Evolutionary conservation across 2,329 filamentous ascomycete genomes (phyloP), one percentile per base, ranked within the genome.

Genomic region (Penicillium psychrosexuale): DNA sequence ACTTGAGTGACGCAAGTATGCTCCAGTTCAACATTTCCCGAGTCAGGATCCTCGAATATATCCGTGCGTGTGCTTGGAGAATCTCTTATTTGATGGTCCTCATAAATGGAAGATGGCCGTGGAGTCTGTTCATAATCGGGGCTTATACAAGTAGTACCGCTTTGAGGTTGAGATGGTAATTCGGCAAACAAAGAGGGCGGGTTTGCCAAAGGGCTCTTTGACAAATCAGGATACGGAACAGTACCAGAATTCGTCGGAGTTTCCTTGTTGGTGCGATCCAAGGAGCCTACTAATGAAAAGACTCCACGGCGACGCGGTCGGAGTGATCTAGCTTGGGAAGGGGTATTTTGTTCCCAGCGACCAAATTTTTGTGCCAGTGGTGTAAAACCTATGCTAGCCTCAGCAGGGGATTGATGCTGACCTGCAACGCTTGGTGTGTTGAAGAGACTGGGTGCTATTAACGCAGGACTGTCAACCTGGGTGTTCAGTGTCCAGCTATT

Each of bases 291-390:
- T 42, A 73, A 63, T 7, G 73, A 76, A 58, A 76, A 76, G 39
- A 74, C 63, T 34, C 54, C 70, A 56, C 61, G 69, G 42, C 47
- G 66, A 59, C 61, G 71, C 33, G 60, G 63, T 52, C 61, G 62
- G 22, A 40, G 63, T 50, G 57, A 64, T 67, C 63, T 58, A 63
- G 52, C 51, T 46, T 70, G 69, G 59, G 81, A 65, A 3, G 84
- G 84, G 59, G 83, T 88, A 24, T 77, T 77, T 1, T 86, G 78
- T 59, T 80, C 80, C 87, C 88, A 90, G 24, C 80, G 78, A 55
- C 76, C 80, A 5, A 90, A 73, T 63, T 86, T 81, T 36, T 81
- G 76, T 4, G 83, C 83, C 36, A 90, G 74, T 24, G 85, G 84
- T 1, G 85, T 88, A 58, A 89, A 87, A 2, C 84, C 84, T 48